Evolutionary conservation across 768 basidiomycete species (phyloP).

Genomic region (Tulasnella sp.): DNA sequence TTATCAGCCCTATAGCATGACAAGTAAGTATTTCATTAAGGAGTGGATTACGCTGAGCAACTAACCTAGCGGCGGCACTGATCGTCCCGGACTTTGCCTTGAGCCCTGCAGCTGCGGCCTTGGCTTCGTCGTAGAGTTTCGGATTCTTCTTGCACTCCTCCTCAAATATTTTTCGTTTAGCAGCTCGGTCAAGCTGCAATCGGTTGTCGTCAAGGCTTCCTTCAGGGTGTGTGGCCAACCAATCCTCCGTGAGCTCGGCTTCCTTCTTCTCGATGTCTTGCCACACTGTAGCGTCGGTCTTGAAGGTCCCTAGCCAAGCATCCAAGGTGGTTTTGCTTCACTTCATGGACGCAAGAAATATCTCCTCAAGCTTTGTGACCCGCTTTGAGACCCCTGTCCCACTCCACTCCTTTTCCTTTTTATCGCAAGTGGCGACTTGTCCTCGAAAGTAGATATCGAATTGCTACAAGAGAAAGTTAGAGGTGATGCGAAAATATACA

Average conservation of each 20-base stretch:
- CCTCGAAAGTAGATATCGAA: neutral
- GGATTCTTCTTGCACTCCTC: neutral
- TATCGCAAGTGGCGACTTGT: neutral
- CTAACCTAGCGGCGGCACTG: neutral
- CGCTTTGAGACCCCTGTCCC: too few species aligned
- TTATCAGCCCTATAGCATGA: neutral
- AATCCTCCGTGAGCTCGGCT: neutral
- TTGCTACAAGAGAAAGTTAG: neutral
- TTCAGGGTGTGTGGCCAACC: neutral
- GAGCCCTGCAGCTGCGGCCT: neutral
- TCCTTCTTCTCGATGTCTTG: neutral
- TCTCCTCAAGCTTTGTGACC: neutral
- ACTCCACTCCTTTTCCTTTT: neutral
- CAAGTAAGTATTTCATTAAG: too few species aligned
- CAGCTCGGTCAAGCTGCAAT: neutral
- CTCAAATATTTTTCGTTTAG: neutral
- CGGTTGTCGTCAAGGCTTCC: neutral
- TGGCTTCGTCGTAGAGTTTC: neutral
- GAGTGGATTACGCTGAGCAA: neutral
- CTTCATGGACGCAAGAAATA: neutral
- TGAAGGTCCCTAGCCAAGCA: neutral
- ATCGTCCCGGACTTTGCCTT: neutral
- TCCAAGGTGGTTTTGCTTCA: neutral
- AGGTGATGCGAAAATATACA: too few species aligned
- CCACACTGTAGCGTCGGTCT: neutral